A percentile compares a stretch with the other conserved stretches of the same genome.
Conservation (phyloP, 75 land plant species). For the Pseudotsuga menziesii region DNA sequence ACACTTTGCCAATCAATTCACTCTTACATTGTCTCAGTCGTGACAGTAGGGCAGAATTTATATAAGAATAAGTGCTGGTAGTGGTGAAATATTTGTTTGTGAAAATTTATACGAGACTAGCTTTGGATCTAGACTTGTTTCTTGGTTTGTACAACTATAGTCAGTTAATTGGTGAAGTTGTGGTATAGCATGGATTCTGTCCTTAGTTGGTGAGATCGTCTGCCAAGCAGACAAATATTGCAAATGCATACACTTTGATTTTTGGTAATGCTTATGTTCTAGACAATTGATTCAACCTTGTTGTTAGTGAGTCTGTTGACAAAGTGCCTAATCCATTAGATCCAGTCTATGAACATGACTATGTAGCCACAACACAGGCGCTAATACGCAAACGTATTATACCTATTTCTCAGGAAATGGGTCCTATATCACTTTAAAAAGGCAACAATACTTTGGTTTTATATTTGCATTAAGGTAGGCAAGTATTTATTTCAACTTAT, state of each 20-base stretch:
- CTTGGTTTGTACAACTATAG: background rate
- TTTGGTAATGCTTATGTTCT: background rate
- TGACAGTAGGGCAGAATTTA: background rate
- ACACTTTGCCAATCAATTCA: background rate
- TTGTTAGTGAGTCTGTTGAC: background rate
- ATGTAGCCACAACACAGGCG: background rate
- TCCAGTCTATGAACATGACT: background rate
- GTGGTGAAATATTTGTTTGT: background rate
- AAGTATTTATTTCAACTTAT: background rate
- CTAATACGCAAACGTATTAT: background rate
- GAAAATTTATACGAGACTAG: background rate
- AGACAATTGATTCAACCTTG: background rate
- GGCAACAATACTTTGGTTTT: background rate
- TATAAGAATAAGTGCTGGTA: background rate
- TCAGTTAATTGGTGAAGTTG: background rate
- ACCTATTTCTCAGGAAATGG: background rate
- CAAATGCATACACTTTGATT: background rate
- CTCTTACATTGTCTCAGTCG: background rate
- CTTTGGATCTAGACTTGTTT: background rate
- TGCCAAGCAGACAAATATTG: background rate
- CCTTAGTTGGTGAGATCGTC: background rate
- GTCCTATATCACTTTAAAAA: conserved; percentile 1
- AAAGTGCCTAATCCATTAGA: background rate
- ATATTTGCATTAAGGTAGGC: background rate
- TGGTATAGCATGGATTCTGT: conserved; percentile 1